Evolutionary conservation across 768 basidiomycete species (phyloP).

Genomic region (Nidularia sp.): DNA sequence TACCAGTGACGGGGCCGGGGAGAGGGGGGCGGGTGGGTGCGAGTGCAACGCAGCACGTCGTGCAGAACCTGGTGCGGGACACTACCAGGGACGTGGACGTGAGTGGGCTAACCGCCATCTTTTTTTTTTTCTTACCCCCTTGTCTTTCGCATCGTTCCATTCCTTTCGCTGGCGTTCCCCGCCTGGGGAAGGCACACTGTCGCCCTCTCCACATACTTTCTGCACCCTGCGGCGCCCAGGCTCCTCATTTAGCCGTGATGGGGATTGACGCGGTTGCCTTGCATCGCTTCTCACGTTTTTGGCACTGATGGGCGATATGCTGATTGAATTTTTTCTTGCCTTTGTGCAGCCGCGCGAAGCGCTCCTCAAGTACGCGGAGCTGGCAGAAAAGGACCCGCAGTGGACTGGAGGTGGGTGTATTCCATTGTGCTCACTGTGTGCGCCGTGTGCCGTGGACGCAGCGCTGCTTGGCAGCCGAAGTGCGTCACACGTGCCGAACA

Average conservation of each 20-base stretch:
- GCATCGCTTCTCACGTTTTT: constrained; percentile 17
- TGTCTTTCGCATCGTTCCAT: background rate
- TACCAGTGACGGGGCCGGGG: constrained; percentile 92
- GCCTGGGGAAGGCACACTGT: background rate
- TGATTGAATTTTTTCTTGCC: constrained; percentile 15
- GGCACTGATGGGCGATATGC: constrained; percentile 3
- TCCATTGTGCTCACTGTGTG: constrained; percentile 5
- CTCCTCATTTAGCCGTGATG: constrained; percentile 16
- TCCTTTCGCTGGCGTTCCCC: background rate
- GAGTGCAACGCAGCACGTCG: constrained; percentile 95
- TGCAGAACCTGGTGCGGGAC: constrained; percentile 91
- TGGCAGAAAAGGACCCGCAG: constrained; percentile 72
- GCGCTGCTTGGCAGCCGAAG: constrained; percentile 4
- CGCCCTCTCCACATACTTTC: too few species aligned
- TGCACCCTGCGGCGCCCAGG: background rate
- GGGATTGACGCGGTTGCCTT: constrained; percentile 18
- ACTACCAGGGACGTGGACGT: constrained; percentile 93
- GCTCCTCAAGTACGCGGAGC: constrained; percentile 85
- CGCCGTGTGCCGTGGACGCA: background rate
- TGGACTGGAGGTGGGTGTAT: constrained; percentile 71
- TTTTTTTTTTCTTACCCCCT: constrained; percentile 13
- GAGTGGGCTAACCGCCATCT: constrained; percentile 40
- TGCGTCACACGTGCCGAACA: constrained; percentile 26
- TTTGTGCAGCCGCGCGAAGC: constrained; percentile 99
- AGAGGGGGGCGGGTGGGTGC: constrained; percentile 93